Conservation (phyloP, 352 stramenopile genomes). For the Phytophthora constricta region DNA sequence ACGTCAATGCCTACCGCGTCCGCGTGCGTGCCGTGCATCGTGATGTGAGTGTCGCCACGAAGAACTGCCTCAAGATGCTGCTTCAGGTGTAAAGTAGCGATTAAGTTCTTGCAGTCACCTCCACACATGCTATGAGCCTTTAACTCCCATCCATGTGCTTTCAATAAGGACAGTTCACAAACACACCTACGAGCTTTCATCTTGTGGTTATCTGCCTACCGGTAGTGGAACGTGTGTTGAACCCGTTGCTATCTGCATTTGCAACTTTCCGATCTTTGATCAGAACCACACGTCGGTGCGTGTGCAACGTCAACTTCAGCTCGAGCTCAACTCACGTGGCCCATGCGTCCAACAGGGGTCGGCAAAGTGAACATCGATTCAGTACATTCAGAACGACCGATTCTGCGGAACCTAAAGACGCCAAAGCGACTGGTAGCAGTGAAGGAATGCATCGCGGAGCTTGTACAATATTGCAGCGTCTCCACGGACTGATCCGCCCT, state of each 20-base stretch:
- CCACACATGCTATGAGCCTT: slow-evolving; percentile 11
- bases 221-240: background rate
- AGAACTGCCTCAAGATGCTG: slow-evolving; percentile 71
- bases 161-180: slow-evolving; percentile 14
- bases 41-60: slow-evolving; percentile 72
- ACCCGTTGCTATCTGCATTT: slow-evolving; percentile 7
- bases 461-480: background rate
- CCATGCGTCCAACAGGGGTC: no score
- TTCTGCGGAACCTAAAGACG: no score
- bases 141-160: slow-evolving; percentile 2
- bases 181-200: background rate
- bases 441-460: no score
- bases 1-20: slow-evolving; percentile 85
- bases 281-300: background rate
- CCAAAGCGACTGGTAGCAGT: no score
- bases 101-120: background rate
- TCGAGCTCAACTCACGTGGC: slow-evolving; percentile 10
- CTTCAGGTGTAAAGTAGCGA: slow-evolving; percentile 39
- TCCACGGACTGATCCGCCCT: background rate
- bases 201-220: background rate
- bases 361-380: no score
- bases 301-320: slow-evolving; percentile 19
- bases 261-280: slow-evolving; percentile 6
- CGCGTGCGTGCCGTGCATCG: slow-evolving; percentile 94
- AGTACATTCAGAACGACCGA: no score